Evolutionary conservation across 108 stramenopile species (phyloP).

Genomic region (Thalassiosira profunda): DNA sequence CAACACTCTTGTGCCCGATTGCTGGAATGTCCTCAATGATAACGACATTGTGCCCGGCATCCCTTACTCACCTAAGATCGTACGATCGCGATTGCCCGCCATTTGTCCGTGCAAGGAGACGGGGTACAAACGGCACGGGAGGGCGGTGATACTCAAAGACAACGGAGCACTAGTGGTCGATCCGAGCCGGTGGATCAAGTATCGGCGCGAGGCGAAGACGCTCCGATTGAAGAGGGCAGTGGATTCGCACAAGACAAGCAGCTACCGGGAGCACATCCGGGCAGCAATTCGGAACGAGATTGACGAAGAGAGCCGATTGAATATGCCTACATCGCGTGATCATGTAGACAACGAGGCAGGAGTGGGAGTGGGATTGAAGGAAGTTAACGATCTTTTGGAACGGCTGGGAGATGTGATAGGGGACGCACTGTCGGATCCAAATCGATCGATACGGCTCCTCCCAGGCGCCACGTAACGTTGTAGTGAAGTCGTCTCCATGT

Average conservation of each 20-base stretch:
- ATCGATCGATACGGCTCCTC: slow-evolving; percentile 1
- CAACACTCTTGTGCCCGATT: slow-evolving; percentile 1
- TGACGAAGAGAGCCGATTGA: too few species aligned
- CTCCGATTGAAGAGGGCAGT: not conserved
- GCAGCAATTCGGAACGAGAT: slow-evolving; percentile 1
- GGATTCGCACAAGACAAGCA: not conserved
- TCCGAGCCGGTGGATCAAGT: not conserved
- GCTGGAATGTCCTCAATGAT: slow-evolving; percentile 12
- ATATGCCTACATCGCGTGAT: too few species aligned
- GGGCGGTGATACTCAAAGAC: slow-evolving; percentile 4
- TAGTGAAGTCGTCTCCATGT: too few species aligned
- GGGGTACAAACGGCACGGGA: slow-evolving; percentile 3
- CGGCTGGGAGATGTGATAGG: slow-evolving; percentile 1
- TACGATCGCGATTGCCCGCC: not conserved
- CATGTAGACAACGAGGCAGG: too few species aligned
- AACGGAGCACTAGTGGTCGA: slow-evolving; percentile 1
- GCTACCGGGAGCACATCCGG: not conserved
- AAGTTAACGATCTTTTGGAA: not conserved
- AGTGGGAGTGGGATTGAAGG: not conserved
- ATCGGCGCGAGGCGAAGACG: slow-evolving; percentile 5
- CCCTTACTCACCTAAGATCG: slow-evolving; percentile 7
- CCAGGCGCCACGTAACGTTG: slow-evolving; percentile 9
- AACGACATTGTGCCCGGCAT: slow-evolving; percentile 17
- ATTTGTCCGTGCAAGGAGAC: not conserved
- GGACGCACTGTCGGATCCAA: slow-evolving; percentile 1